Base-by-base conservation (phyloP, 176 grass and related monocot species). In the Triticum urartu region DNA sequence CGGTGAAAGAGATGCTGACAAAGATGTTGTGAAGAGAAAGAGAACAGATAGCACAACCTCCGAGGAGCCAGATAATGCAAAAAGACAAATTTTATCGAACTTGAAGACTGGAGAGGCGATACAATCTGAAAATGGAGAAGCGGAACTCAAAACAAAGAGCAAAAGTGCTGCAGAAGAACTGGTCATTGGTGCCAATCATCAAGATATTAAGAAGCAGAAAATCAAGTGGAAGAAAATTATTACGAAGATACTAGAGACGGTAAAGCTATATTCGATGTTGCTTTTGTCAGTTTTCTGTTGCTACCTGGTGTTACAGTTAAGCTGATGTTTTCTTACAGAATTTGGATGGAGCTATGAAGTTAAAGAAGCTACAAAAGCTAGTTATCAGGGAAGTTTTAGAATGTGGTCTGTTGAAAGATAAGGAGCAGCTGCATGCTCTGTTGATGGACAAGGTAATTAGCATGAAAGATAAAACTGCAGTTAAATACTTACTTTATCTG, bases 151-250 rank as follows among this genome's bases (percentile, higher is more conserved):
- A 84, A 69, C 69, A 60, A 92, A 90, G 79, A 80, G 79, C 74
- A 91, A 92, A 71, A 87, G 78, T 67, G 75, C 25, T 68, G 76
- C 28, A 25, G 69, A 81, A 82, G 69, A 81, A 82, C 22, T 69
- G 62, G 20, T 60, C 42, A 88, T 9, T 79, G 61, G 50, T 43
- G 32, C n/a, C 3, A 72, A 87, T 17, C 38, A 69, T 77, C 87
- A 90, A 69, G 85, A 84, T 56, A 34, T 26, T 77, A 63, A 86
- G 7, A 83, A 90, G 50, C 56, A 91, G 64, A 93, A 92, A 83
- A 91, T 96, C 77, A 94, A 93, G 71, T 99, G 97, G 97, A 99
- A 91, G 90, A 96, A 99, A 69, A 87, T 99, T 60, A 82, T 96
- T 68, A 92, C 87, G 50, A 96, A 87, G 33, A 83, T 83, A 75